A percentile compares a stretch with the other conserved stretches of the same genome.
Evolutionary conservation across 1,139 yeast genomes (phyloP).

Genomic region (Yamadazyma aaseri): DNA sequence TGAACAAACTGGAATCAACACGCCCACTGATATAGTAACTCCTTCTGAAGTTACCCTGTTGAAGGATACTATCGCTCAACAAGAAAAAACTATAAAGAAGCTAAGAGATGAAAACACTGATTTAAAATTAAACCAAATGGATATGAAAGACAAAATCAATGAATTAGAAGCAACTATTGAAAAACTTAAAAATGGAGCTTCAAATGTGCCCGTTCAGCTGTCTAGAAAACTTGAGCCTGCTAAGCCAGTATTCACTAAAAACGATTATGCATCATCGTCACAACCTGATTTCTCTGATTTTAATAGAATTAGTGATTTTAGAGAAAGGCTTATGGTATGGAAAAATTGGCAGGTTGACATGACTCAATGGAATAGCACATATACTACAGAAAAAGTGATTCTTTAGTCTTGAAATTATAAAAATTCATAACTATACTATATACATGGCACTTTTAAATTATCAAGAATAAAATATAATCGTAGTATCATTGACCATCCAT

Average conservation of each 20-base stretch:
- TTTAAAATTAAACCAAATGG: constrained; percentile 46
- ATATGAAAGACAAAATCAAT: constrained; percentile 35
- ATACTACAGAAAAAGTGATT: constrained; percentile 25
- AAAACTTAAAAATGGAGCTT: constrained; percentile 12
- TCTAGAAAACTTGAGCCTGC: constrained; percentile 25
- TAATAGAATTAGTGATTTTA: constrained; percentile 32
- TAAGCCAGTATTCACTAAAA: constrained; percentile 34
- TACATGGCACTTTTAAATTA: constrained; percentile 5
- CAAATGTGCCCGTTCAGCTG: constrained; percentile 5
- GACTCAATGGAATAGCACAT: constrained; percentile 63
- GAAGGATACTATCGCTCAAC: constrained; percentile 25
- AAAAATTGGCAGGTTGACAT: constrained; percentile 85
- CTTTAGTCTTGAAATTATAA: constrained; percentile 13
- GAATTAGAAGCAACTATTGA: constrained; percentile 26
- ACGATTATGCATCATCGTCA: constrained; percentile 34
- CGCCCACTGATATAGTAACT: constrained; percentile 7
- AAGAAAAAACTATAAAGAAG: constrained; percentile 36
- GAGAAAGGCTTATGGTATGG: constrained; percentile 58
- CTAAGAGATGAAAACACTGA: constrained; percentile 47
- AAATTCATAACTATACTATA: constrained; percentile 6
- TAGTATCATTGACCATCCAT: too few relatives aligned
- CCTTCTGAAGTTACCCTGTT: constrained; percentile 26
- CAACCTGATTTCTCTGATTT: constrained; percentile 26
- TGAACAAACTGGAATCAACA: constrained; percentile 4
- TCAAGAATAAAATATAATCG: too few relatives aligned